Conservation (phyloP, 345 rosid species). For the Arabidopsis thaliana region DNA sequence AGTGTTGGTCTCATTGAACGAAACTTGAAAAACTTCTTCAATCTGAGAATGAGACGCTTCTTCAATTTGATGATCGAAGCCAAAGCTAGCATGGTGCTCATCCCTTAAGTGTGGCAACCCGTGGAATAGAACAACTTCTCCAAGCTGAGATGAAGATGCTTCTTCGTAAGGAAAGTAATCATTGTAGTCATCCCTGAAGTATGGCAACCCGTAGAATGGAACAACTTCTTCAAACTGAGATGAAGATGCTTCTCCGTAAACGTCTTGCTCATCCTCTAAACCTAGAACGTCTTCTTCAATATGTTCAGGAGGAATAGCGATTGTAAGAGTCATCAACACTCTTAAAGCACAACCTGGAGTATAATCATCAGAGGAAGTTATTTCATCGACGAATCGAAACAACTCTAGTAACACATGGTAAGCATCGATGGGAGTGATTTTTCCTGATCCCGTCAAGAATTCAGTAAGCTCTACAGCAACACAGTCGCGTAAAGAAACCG, state of each 20-base stretch:
- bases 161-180: not conserved
- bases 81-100: not conserved
- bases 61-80: not conserved
- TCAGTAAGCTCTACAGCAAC: not conserved
- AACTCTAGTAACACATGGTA: not conserved
- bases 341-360: not conserved
- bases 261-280: not conserved
- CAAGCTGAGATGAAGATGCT: not conserved
- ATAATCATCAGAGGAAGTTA: not conserved
- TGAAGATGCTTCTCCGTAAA: not conserved
- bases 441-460: not conserved
- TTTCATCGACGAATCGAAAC: not conserved
- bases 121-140: too few relatives aligned
- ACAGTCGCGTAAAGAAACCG: not conserved
- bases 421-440: not conserved
- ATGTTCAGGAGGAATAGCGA: not conserved
- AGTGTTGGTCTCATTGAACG: not conserved
- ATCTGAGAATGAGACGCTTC: not conserved
- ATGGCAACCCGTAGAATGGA: too few relatives aligned
- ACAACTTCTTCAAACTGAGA: not conserved
- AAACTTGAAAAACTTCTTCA: not conserved
- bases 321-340: not conserved
- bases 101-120: too few relatives aligned
- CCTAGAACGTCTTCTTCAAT: not conserved
- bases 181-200: not conserved